phyloP scores from a whole-genome alignment of 768 basidiomycete species.

The Tylopilus subfusipes region DNA sequence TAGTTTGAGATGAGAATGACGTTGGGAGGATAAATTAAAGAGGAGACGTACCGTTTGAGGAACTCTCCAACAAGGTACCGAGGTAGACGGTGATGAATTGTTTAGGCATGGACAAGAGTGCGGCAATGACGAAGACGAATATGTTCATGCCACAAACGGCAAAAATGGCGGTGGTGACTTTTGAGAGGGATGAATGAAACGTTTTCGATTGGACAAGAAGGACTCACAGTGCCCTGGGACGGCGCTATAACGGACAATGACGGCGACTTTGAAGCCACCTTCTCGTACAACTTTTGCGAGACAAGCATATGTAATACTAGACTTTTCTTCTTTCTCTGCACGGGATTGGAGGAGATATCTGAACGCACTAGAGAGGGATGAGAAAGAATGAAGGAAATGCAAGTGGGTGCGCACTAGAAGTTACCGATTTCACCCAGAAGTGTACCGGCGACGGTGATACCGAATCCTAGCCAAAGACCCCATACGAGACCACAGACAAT shows the following conservation, averaged over 20 bases:
- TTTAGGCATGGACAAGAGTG: conserved; percentile 81
- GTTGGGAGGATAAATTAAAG: neutral
- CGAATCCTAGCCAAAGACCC: conserved; percentile 86
- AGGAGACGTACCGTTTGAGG: conserved; percentile 32
- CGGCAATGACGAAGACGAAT: conserved; percentile 71
- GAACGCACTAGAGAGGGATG: conserved; percentile 57
- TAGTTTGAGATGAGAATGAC: conserved; percentile 8
- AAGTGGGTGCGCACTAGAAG: conserved; percentile 61
- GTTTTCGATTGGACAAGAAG: neutral
- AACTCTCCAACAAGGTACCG: conserved; percentile 66
- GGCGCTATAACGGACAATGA: conserved; percentile 73
- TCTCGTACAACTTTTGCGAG: conserved; percentile 70
- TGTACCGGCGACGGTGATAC: conserved; percentile 78
- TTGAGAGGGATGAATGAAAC: neutral
- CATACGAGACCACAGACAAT: conserved; percentile 87
- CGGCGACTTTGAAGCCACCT: conserved; percentile 82
- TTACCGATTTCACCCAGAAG: conserved; percentile 85
- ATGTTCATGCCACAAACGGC: conserved; percentile 87
- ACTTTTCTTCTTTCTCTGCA: conserved; percentile 69
- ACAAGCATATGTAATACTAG: conserved; percentile 56
- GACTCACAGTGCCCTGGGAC: conserved; percentile 82
- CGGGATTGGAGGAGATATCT: conserved; percentile 72
- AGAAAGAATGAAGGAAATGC: conserved; percentile 2
- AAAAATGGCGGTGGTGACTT: conserved; percentile 86
- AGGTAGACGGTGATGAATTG: conserved; percentile 92